Evolutionary conservation across 2,329 filamentous ascomycete species (phyloP), one percentile per base, ranked within the genome.

Genomic region (Diaporthe humulicola): DNA sequence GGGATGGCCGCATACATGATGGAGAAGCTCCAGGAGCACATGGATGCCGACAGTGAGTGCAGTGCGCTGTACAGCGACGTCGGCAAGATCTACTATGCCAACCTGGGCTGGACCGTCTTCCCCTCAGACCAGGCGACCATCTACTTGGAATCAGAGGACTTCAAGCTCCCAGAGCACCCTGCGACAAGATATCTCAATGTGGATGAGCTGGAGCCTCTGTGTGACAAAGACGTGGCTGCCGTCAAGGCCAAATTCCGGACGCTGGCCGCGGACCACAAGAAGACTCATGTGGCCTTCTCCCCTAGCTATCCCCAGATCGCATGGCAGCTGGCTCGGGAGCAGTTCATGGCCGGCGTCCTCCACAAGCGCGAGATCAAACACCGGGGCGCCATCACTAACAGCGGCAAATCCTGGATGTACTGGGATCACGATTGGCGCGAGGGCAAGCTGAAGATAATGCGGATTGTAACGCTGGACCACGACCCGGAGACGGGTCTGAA

Each of bases 1-100:
- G 84, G 84, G 36, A 82, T 84, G 80, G 84, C 83, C 1, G 81
- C 79, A n/a, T 76, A 77, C 73, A 80, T 86, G 73, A 77, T 86
- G 52, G 78, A 71, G 54, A 77, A 76, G n/a, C 75, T 85, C 2
- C 81, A 82, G 71, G 76, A 82, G 57, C 75, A 75, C n/a, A 81
- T 85, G 76, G 83, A 85, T 73, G 22, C 67, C 48, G 78, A 80
- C n/a, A 78, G 81, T 73, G 81, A 80, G 50, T 83, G 81, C 76
- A 84, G 82, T 61, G 78, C 82, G 15, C 75, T 85, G 38, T 85
- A 82, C 78, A 84, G 82, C 76, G 82, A 82, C 66, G 78, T 80
- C 42, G 79, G 81, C 45, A 78, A 79, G n/a, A 75, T 77, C 5
- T 81, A 83, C 76, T 85, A 83, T 71, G 74, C 79, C 45, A 77